Base-by-base conservation (phyloP, 805 yeast genomes). In the Candida dajiaensis region DNA sequence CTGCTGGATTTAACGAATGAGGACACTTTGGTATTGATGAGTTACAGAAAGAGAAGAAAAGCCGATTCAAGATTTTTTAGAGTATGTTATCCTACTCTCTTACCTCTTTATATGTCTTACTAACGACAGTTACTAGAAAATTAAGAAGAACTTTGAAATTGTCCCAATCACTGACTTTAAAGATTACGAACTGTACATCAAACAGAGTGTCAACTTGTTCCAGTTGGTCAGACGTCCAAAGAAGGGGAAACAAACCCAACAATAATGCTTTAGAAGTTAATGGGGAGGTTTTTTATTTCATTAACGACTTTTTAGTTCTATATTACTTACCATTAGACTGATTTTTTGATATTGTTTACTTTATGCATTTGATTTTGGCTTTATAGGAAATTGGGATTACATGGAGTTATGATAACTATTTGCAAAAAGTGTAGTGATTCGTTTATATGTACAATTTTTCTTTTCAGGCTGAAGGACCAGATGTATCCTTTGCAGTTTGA, bases 1-100 rank as follows among this genome's bases (percentile, higher is more conserved):
- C 58, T 78, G 26, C 48, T 76, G 31, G 77, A 76, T 48, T 53
- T 78, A 18, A 62, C 67, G 0, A 38, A 57, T 9, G 50, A 59
- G 6, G 67, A 68, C 15, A 50, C 59, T 6, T 61, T 70, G 29
- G 68, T 79, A 4, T 48, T 78, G 40, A 73, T 78, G 78, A 64
- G 76, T n/a, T 78, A 75, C 51, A 73, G 72, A 47, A 74, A 76
- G 54, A 69, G 84, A 49, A 62, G 84, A 45, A 77, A 74, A 56
- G 72, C 69, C 1, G 68, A 66, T 40, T 51, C 55, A 9, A 60
- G 53, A 33, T 66, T 66, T 47, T 65, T 66, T 51, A 53, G 49
- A 25, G 39, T 41, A 33, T n/a, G 28, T 21, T 41, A 7, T 20
- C 15, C 3, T 7, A 15, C 33, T 8, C 10, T 7, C 12, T 38